Conservation (phyloP, 192 early-diverging fungal genomes). For the Linderina pennispora region DNA sequence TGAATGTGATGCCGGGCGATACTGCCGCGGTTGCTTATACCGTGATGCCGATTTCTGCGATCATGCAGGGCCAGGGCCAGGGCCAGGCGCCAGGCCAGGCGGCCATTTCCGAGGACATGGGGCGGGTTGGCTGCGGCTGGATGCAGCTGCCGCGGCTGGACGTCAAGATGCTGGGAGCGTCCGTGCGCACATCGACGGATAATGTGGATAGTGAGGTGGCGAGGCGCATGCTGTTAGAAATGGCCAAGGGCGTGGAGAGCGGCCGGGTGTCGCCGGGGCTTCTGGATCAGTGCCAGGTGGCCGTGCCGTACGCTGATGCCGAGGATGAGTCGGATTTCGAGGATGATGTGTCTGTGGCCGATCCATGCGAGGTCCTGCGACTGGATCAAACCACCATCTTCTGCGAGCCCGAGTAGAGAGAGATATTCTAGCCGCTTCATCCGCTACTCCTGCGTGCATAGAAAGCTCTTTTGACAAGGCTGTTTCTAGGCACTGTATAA, state of each 20-base stretch:
- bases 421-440: too few species aligned
- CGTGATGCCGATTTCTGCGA: slow-evolving; percentile 14
- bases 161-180: slow-evolving; percentile 15
- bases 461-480: too few species aligned
- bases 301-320: not conserved
- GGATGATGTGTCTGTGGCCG: too few species aligned
- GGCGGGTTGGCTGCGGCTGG: slow-evolving; percentile 15
- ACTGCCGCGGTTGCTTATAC: slow-evolving; percentile 11
- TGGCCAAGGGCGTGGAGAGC: too few species aligned
- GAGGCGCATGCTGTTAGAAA: too few species aligned
- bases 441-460: too few species aligned
- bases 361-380: too few species aligned
- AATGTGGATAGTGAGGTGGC: slow-evolving; percentile 6
- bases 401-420: slow-evolving; percentile 3
- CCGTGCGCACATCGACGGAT: slow-evolving; percentile 3
- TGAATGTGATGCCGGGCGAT: slow-evolving; percentile 25
- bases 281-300: too few species aligned
- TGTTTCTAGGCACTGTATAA: too few species aligned
- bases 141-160: slow-evolving; percentile 28
- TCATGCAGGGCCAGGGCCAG: not conserved
- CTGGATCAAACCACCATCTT: slow-evolving; percentile 12
- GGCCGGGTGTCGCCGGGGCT: too few species aligned
- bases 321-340: slow-evolving; percentile 23
- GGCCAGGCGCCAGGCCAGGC: not conserved
- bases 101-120: not conserved